Conservation (phyloP, 176 grass and related monocot genomes). For the Puccinellia tenuiflora region DNA sequence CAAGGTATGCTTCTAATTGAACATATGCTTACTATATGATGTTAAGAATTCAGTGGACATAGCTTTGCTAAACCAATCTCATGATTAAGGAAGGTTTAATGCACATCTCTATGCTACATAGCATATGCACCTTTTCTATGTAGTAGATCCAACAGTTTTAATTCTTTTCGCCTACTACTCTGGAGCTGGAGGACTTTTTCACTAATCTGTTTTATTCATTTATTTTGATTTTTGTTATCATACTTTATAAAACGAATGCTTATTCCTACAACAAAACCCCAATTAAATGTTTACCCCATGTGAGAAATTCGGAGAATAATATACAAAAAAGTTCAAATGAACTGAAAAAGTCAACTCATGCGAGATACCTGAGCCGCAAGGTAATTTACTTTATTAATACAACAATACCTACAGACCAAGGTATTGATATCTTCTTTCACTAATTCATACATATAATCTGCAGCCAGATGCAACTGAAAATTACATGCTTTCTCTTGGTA, state of each 20-base stretch:
- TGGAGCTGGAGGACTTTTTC: neutral
- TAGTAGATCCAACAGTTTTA: neutral
- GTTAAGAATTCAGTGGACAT: neutral
- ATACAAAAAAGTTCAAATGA: neutral
- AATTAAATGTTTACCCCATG: neutral
- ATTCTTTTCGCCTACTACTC: neutral
- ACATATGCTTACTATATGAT: neutral
- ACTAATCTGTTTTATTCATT: neutral
- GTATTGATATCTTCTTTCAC: neutral
- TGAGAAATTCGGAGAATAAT: neutral
- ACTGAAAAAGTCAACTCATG: neutral
- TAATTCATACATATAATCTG: neutral
- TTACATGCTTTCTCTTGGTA: neutral
- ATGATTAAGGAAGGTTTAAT: neutral
- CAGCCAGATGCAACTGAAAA: neutral
- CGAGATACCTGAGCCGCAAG: neutral
- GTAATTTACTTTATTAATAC: neutral
- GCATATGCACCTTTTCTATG: neutral
- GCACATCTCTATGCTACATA: neutral
- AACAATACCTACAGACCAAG: neutral
- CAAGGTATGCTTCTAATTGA: constrained; percentile 38
- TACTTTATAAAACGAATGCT: neutral
- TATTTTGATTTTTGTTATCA: neutral
- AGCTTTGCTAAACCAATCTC: neutral
- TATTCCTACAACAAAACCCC: neutral